Base-by-base conservation (phyloP, 2,329 filamentous ascomycete species). In the Penicillium sp. region DNA sequence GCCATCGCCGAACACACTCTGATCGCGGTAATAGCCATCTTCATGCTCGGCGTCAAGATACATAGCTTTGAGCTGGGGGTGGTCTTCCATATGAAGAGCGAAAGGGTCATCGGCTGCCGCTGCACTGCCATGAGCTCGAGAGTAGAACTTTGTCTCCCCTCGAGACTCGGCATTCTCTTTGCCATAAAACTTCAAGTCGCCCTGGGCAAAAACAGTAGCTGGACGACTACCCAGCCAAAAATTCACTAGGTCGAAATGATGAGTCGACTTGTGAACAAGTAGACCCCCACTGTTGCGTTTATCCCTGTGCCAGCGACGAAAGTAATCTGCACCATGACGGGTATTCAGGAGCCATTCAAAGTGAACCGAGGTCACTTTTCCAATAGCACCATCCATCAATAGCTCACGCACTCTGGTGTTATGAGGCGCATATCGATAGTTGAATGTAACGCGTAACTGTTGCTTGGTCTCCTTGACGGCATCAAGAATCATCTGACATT, bases 331-430 rank as follows among this genome's bases (percentile, higher is more conserved):
- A 15, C 83, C 83, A 63, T 86, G 84, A 15, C 79, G 79, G 6
- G 82, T 85, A 67, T 86, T 82, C 45, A 86, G 79, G 73, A 85
- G 78, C 84, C 84, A 86, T 69, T 86, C 83, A 53, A 86, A 85
- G 64, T 86, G 83, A 22, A 86, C 80, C 7, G 79, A 81, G 2
- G 80, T 81, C 2, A 86, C 80, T 9, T 72, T 74, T 1, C 84
- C 84, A 54, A 87, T 84, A 1, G 79, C 81, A 0, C 82, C 82
- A 0, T 79, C 77, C 2, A 72, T 75, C 4, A 86, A 60, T 1
- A 86, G 60, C 66, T 84, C 79, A 56, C 77, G 80, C 2, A 86
- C 76, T 57, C 81, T 83, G 14, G 83, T 86, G 69, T 86, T 85
- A 70, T 86, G 84, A n/a, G 84, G 84, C 6, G 53, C 83, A 63